These are phyloP conservation scores for Chaetomiaceae sp. DNA, from an alignment of 2,329 filamentous ascomycete species.

Conservation along the genomic window DNA sequence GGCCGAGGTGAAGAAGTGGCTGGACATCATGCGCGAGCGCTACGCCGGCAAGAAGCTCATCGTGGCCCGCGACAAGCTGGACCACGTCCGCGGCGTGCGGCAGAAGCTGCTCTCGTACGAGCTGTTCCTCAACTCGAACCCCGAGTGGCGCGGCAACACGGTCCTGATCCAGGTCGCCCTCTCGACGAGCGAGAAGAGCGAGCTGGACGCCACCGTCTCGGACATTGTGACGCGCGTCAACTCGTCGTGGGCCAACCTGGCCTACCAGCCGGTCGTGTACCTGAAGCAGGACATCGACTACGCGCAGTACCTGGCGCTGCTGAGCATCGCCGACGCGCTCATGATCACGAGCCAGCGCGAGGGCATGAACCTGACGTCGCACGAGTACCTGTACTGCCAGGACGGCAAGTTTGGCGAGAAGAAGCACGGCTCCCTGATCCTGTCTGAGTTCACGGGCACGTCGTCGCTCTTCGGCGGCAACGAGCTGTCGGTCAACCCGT, in stretches of 20 bases:
- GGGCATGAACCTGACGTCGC: constrained; percentile 94
- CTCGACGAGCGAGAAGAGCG: constrained; percentile 80
- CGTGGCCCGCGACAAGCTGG: constrained; percentile 89
- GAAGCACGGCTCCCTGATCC: constrained; percentile 81
- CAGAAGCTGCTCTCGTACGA: constrained; percentile 93
- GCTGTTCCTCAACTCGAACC: constrained; percentile 89
- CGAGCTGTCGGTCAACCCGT: constrained; percentile 85
- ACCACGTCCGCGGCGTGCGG: constrained; percentile 84
- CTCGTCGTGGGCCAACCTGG: constrained; percentile 81
- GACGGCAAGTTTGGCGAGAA: constrained; percentile 71
- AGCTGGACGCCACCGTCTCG: constrained; percentile 81
- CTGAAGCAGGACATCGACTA: constrained; percentile 93
- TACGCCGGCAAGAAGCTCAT: constrained; percentile 89
- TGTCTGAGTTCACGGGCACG: constrained; percentile 94
- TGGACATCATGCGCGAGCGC: constrained; percentile 72
- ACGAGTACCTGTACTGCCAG: constrained; percentile 91
- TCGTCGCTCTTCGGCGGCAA: constrained; percentile 77
- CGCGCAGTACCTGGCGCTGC: constrained; percentile 83
- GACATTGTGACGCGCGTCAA: constrained; percentile 96
- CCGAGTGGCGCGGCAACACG: constrained; percentile 80
- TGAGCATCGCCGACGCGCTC: constrained; percentile 83
- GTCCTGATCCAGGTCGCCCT: constrained; percentile 93
- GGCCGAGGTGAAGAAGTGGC: constrained; percentile 71
- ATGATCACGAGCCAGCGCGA: constrained; percentile 95
- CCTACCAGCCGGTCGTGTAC: constrained; percentile 89